phyloP scores from a whole-genome alignment of 805 yeast species.

The Metschnikowia proteae region DNA sequence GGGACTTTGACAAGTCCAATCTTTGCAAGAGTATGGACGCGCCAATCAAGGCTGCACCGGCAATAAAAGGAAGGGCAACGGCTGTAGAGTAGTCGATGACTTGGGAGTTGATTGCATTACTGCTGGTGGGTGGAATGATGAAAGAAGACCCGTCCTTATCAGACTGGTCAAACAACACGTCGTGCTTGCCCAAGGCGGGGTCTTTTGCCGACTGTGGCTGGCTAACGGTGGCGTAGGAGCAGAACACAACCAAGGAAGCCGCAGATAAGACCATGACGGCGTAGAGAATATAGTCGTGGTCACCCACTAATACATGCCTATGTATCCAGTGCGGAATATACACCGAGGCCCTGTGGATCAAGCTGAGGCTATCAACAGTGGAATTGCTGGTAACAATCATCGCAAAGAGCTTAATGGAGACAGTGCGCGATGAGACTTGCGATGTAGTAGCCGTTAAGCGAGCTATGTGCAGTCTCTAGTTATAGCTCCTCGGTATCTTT shows the following conservation, averaged over 20 bases:
- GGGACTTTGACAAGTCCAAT: conserved; percentile 27
- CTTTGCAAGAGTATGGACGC: conserved; percentile 36
- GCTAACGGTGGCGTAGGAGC: conserved; percentile 20
- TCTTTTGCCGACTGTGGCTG: conserved; percentile 24
- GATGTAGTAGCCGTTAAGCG: not conserved
- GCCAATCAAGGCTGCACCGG: conserved; percentile 35
- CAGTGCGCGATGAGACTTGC: not conserved
- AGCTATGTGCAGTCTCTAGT: not conserved
- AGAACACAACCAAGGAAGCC: conserved; percentile 22
- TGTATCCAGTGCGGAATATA: conserved; percentile 4
- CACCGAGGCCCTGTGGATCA: conserved; percentile 1
- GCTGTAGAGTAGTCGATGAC: conserved; percentile 26
- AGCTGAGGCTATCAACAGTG: conserved; percentile 2
- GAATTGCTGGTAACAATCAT: conserved; percentile 1
- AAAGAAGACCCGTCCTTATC: conserved; percentile 21
- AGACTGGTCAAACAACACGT: conserved; percentile 20
- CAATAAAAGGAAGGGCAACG: conserved; percentile 41
- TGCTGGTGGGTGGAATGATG: conserved; percentile 9
- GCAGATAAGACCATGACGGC: conserved; percentile 18
- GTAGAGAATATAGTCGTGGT: not conserved
- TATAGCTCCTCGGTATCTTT: not conserved
- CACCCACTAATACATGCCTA: not conserved
- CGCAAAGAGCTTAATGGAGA: not conserved
- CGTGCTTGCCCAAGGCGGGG: conserved; percentile 18
- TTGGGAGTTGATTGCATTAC: conserved; percentile 6